Conservation (phyloP, 179 eudicot species). For the Silene coronaria region DNA sequence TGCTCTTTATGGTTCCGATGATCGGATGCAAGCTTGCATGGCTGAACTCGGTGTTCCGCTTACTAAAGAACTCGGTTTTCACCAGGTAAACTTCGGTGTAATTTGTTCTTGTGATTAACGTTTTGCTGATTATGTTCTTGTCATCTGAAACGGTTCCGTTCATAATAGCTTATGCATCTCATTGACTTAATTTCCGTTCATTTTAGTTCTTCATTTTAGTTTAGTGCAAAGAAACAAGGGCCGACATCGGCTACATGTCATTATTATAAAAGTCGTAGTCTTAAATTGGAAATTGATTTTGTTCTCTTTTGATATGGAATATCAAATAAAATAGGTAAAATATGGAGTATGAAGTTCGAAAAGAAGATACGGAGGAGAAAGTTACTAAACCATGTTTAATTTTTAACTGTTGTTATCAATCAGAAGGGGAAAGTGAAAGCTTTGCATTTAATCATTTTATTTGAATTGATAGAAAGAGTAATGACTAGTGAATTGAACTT, state of each 20-base stretch:
- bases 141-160: no score
- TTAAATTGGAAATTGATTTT: no score
- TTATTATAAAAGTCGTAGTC: no score
- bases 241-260: no score
- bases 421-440: conserved; percentile 7
- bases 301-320: no score
- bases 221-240: no score
- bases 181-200: not conserved
- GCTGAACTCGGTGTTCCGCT: conserved; percentile 91
- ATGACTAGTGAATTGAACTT: not conserved
- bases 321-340: no score
- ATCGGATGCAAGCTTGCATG: conserved; percentile 92
- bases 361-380: not conserved
- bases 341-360: not conserved
- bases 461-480: not conserved
- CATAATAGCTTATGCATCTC: no score
- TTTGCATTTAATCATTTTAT: not conserved
- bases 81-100: conserved; percentile 47
- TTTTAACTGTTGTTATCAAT: not conserved
- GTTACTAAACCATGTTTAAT: not conserved
- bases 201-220: no score
- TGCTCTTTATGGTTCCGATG: conserved; percentile 73
- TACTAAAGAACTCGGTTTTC: conserved; percentile 80
- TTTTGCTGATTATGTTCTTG: not conserved
- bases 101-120: not conserved